Base-by-base conservation (phyloP, 1,284 basidiomycete species). In the Farysia itapuensis region DNA sequence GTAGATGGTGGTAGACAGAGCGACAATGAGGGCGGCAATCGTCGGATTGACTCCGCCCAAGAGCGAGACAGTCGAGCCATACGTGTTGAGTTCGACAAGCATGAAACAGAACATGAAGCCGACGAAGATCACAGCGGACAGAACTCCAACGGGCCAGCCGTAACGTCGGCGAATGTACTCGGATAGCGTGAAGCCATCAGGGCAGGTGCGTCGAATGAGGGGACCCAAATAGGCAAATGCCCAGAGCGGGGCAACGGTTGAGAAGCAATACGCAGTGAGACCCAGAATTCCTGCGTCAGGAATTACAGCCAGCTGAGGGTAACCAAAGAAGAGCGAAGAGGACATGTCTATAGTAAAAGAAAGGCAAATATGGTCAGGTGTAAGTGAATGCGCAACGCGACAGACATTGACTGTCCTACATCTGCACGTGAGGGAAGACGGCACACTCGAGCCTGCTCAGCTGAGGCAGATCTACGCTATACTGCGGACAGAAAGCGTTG, bases 21-120 rank as follows among this genome's bases (percentile, higher is more conserved):
- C 72, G 15, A 75, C 53, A 28, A 74, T 54, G 19, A 77, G 50
- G n/a, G 75, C 72, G 6, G 75, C 69, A 28, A 74, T 39, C 18
- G 72, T 72, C 11, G 67, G 58, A 38, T 68, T 63, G 38, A 74
- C 65, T 18, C 61, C 61, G 14, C 70, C 69, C 4, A 74, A 57
- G 23, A 57, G 36, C 33, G 47, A 40, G 19, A 71, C 64, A 4
- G 74, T 64, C 3, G 64, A 64, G 22, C 71, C 70, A 39, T 77
- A 75, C 7, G 72, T 76, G 51, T 75, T 76, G 56, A 76, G 66
- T 48, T 76, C 74, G 44, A 69, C 67, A 21, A 75, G 60, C 72
- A 74, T 74, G 49, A 76, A 76, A 64, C 72, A 75, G 36, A 76
- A 67, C 72, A 76, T 76, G 53, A 76, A 76, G 6, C 63, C 74